Evolutionary conservation across 2,329 filamentous ascomycete species (phyloP).

Genomic region (Cephalotrichum gorgonifer): DNA sequence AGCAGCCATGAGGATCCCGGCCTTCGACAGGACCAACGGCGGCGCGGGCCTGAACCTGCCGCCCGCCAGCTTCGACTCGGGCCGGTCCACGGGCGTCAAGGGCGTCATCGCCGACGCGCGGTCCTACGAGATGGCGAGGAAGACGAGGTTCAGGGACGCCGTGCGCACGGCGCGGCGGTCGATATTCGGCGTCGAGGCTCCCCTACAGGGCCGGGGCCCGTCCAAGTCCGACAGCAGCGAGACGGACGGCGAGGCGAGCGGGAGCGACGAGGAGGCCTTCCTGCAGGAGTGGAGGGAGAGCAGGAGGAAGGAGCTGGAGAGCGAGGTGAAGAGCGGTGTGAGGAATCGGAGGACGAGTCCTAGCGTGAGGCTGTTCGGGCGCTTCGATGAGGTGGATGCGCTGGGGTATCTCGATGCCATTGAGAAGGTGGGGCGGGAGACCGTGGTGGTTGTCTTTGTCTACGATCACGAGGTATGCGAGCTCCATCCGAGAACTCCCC

Average conservation of each 20-base stretch:
- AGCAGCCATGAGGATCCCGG: slow-evolving; percentile 55
- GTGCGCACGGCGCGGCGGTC: slow-evolving; percentile 43
- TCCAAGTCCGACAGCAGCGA: slow-evolving; percentile 25
- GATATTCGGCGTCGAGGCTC: slow-evolving; percentile 40
- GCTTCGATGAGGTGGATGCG: slow-evolving; percentile 75
- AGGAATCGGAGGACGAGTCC: slow-evolving; percentile 63
- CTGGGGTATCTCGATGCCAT: slow-evolving; percentile 92
- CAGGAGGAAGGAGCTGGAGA: slow-evolving; percentile 67
- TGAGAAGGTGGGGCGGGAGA: slow-evolving; percentile 74
- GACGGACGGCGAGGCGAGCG: slow-evolving; percentile 27
- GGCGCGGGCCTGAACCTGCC: slow-evolving; percentile 48
- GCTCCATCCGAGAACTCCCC: too few species aligned
- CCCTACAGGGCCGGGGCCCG: slow-evolving; percentile 19
- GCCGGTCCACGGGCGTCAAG: slow-evolving; percentile 71
- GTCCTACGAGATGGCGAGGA: slow-evolving; percentile 60
- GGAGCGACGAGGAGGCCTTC: slow-evolving; percentile 68
- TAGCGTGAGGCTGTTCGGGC: slow-evolving; percentile 67
- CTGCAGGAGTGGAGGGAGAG: slow-evolving; percentile 77
- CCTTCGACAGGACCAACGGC: slow-evolving; percentile 34
- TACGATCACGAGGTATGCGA: slow-evolving; percentile 76
- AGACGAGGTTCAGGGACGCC: slow-evolving; percentile 41
- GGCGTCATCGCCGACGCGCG: slow-evolving; percentile 79
- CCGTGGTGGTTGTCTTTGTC: slow-evolving; percentile 85
- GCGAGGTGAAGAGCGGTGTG: slow-evolving; percentile 41
- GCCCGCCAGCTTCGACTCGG: slow-evolving; percentile 52